Evolutionary conservation across 2,329 filamentous ascomycete species (phyloP).

Genomic region (Ophiocordyceps camponoti-floridani): DNA sequence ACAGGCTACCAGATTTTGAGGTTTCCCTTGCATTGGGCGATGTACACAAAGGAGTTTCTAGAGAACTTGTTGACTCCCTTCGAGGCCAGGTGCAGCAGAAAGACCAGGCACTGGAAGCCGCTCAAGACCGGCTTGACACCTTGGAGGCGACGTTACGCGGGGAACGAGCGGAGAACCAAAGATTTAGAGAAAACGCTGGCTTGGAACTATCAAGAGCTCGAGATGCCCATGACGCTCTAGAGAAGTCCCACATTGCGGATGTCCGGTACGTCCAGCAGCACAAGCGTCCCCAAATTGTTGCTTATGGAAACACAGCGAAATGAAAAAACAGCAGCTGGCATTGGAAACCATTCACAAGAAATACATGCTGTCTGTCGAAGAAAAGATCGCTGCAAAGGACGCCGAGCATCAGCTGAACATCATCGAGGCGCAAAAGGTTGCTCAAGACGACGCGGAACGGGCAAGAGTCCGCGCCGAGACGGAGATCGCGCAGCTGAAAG

Average conservation of each 20-base stretch:
- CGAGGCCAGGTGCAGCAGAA: constrained; percentile 62
- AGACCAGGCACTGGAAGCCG: constrained; percentile 30
- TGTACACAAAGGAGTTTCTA: constrained; percentile 77
- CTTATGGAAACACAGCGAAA: constrained; percentile 7
- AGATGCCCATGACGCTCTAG: constrained; percentile 9
- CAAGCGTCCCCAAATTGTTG: neutral
- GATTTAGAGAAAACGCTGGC: constrained; percentile 37
- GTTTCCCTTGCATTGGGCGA: constrained; percentile 65
- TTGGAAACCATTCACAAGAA: constrained; percentile 8
- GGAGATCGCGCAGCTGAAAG: constrained; percentile 41
- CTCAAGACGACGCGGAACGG: constrained; percentile 30
- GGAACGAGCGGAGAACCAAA: constrained; percentile 55
- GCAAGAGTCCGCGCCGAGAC: constrained; percentile 32
- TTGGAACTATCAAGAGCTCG: constrained; percentile 12
- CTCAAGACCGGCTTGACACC: constrained; percentile 24
- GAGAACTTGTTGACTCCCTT: constrained; percentile 77
- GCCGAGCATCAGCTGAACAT: constrained; percentile 17
- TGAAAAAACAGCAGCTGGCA: constrained; percentile 13
- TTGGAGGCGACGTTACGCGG: constrained; percentile 44
- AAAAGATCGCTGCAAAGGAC: constrained; percentile 7
- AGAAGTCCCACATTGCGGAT: constrained; percentile 22
- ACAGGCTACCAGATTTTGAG: constrained; percentile 78
- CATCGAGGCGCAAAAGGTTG: constrained; percentile 26
- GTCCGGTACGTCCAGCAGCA: constrained; percentile 25
- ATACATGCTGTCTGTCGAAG: constrained; percentile 4